Evolutionary conservation across 352 stramenopile species (phyloP).

Genomic region (Phytopythium vexans): DNA sequence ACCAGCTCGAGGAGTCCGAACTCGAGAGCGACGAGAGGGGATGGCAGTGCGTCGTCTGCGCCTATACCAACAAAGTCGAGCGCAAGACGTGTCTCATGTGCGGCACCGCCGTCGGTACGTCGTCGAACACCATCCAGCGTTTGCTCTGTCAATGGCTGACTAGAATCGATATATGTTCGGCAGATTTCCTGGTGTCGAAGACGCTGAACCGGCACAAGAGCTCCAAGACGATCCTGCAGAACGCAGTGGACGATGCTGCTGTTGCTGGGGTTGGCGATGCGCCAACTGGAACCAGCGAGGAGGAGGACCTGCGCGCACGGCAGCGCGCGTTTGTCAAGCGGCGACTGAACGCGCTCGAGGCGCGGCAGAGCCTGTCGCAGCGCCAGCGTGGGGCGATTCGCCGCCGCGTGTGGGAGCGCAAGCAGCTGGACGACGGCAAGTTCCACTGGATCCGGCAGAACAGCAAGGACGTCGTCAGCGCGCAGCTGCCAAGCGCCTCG

Average conservation of each 20-base stretch:
- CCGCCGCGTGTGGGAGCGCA: conserved; percentile 61
- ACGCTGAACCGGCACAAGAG: conserved; percentile 45
- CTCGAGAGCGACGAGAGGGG: conserved; percentile 48
- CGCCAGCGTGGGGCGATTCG: conserved; percentile 65
- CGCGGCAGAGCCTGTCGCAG: conserved; percentile 60
- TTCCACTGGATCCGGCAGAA: conserved; percentile 75
- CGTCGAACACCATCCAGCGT: neutral
- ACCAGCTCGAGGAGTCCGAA: conserved; percentile 54
- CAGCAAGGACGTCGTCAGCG: conserved; percentile 35
- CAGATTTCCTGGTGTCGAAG: conserved; percentile 19
- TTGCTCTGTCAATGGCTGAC: neutral
- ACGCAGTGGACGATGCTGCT: conserved; percentile 20
- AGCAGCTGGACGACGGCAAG: conserved; percentile 52
- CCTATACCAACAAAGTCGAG: conserved; percentile 40
- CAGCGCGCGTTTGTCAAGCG: conserved; percentile 69
- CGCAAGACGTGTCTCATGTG: conserved; percentile 65
- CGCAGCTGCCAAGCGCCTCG: conserved; percentile 14
- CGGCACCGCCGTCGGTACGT: conserved; percentile 34
- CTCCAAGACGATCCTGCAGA: conserved; percentile 33
- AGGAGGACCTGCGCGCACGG: conserved; percentile 33
- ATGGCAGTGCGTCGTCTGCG: conserved; percentile 75
- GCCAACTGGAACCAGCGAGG: conserved; percentile 12
- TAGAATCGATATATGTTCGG: neutral
- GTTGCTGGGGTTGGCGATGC: conserved; percentile 7
- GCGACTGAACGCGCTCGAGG: conserved; percentile 61